Evolutionary conservation across 352 stramenopile genomes (phyloP).

Genomic region (Pythium volutum): DNA sequence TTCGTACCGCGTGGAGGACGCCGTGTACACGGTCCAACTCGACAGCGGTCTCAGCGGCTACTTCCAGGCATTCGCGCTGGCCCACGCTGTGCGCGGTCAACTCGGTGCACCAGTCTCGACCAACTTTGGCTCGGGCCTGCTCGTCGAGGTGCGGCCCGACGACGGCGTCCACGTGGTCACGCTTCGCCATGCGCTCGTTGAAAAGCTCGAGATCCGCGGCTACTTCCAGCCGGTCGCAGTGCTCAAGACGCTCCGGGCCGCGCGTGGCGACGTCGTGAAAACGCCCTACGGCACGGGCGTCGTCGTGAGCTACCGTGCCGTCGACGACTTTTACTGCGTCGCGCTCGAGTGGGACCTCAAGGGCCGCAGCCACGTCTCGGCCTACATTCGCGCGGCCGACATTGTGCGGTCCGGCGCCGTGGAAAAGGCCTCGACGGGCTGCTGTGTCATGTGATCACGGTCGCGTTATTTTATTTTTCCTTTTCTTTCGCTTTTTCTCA

Average conservation of each 20-base stretch:
- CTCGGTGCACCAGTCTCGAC: conserved; percentile 67
- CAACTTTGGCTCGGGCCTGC: conserved; percentile 58
- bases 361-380: conserved; percentile 50
- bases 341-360: conserved; percentile 64
- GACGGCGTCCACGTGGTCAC: conserved; percentile 74
- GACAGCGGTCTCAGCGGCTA: conserved; percentile 37
- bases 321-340: conserved; percentile 68
- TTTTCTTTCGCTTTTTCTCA: conserved; percentile 4
- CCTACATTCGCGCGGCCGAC: conserved; percentile 54
- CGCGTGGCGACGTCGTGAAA: conserved; percentile 69
- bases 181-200: conserved; percentile 51
- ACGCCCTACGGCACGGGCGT: conserved; percentile 77
- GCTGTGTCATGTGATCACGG: conserved; percentile 62
- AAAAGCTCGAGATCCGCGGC: conserved; percentile 40
- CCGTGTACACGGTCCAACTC: conserved; percentile 60
- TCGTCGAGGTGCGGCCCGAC: conserved; percentile 50
- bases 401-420: conserved; percentile 52
- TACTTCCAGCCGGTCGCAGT: conserved; percentile 64
- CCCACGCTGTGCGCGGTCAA: conserved; percentile 43
- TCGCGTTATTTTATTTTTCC: not conserved
- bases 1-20: conserved; percentile 37
- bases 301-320: conserved; percentile 57
- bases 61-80: conserved; percentile 37
- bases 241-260: conserved; percentile 53
- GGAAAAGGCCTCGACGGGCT: conserved; percentile 60